Evolutionary conservation across 148 eudicot genomes (phyloP), one percentile per base, ranked within the genome.

Genomic region (Spergularia marina): DNA sequence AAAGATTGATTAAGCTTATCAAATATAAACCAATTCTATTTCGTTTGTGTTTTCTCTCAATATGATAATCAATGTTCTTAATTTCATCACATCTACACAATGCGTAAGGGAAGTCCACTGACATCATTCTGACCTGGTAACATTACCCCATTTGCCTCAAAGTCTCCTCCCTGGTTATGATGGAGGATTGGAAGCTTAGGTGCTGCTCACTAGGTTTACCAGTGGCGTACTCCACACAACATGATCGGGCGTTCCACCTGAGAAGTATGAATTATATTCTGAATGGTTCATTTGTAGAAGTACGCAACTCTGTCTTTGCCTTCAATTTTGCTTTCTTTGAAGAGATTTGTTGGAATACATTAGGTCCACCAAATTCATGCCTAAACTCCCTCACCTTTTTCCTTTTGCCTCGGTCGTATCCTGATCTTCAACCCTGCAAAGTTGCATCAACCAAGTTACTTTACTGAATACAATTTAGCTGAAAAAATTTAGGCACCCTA

Each of bases 371-470:
- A 67, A 86, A 95, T 7, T 30, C 70, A 12, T 61, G 65, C 71
- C 70, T 83, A 16, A 78, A 66, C 49, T 11, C 81, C 74, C 89
- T 85, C 4, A 90, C 67, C 88, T 90, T 95, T 84, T 88, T 95
- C 78, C 91, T 88, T 84, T 87, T 92, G 65, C 97, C 99, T 17
- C 81, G 77, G 80, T 95, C 99, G 73, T 95, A 95, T 60, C n/a
- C n/a, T n/a, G n/a, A n/a, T 90, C 97, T 66, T 92, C 91, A 76
- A 92, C 97, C 98, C 98, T 90, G 89, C n/a, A 39, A 56, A 79
- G 67, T 30, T 13, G 56, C 9, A 41, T 21, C 6, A 55, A 47
- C 30, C 21, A 59, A 57, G 36, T 30, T 30, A 30, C 4, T 30
- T 7, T 6, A 39, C 62, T 21, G 21, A 36, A 6, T 53, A 52